Conservation (phyloP, 441 rosid genomes). For the Adansonia madagascariensis region DNA sequence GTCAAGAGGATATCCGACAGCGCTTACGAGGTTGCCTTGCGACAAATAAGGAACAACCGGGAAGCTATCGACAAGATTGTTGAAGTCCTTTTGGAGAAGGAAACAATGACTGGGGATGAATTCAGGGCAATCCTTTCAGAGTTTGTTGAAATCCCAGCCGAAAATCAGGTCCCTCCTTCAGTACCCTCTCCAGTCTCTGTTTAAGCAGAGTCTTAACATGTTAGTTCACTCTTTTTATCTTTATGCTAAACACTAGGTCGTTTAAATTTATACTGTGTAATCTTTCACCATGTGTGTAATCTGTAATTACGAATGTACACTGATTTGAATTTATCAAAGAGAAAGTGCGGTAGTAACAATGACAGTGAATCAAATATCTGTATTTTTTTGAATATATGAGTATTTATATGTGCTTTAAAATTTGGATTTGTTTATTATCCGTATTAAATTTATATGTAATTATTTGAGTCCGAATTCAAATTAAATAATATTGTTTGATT, state of each 20-base stretch:
- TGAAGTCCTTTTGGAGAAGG: conserved; percentile 90
- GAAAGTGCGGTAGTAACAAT: not conserved
- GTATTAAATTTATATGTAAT: no score
- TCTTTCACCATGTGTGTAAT: conserved; percentile 25
- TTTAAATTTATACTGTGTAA: conserved; percentile 18
- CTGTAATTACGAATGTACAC: conserved; percentile 28
- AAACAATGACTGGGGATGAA: conserved; percentile 83
- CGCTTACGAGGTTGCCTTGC: conserved; percentile 77
- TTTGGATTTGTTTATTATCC: no score
- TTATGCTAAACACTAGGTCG: not conserved
- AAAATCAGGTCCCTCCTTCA: conserved; percentile 66
- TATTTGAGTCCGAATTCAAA: no score
- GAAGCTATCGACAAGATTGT: conserved; percentile 96
- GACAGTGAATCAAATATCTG: no score
- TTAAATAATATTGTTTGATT: no score
- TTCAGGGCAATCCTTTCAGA: conserved; percentile 90
- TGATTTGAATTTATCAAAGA: conserved; percentile 21
- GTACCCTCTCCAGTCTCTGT: conserved; percentile 60
- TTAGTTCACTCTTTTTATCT: conserved; percentile 10
- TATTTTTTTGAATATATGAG: no score
- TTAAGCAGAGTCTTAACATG: conserved; percentile 33
- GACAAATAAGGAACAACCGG: conserved; percentile 81
- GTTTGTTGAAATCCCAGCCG: conserved; percentile 81
- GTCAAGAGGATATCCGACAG: conserved; percentile 73
- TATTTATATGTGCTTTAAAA: no score